phyloP scores from a whole-genome alignment of 352 stramenopile species.

The Phytophthora sp. region DNA sequence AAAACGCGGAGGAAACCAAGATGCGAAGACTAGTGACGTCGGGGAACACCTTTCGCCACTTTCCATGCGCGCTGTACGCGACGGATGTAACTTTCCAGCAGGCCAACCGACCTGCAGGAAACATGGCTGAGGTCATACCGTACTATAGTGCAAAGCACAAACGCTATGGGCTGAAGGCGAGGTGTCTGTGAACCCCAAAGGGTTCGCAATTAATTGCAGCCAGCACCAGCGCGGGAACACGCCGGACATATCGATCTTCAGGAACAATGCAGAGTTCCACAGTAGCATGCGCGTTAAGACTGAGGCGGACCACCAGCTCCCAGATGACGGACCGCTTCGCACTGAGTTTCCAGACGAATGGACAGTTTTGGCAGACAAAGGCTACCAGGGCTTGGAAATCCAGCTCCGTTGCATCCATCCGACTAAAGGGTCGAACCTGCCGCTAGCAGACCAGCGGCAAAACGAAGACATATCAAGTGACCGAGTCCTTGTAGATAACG shows the following conservation, averaged over 20 bases:
- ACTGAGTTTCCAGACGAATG: not conserved
- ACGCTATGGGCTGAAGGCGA: constrained; percentile 1
- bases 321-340: not conserved
- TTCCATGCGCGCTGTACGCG: not conserved
- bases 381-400: not conserved
- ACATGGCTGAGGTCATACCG: not conserved
- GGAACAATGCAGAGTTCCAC: not conserved
- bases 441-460: not conserved
- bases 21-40: not conserved
- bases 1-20: not conserved
- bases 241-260: not conserved
- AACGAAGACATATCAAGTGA: constrained; percentile 8
- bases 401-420: constrained; percentile 3
- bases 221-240: not conserved
- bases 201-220: constrained; percentile 2
- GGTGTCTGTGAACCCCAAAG: not conserved
- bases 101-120: not conserved
- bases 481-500: not conserved
- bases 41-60: not conserved
- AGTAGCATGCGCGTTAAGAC: not conserved
- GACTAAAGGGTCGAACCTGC: not conserved
- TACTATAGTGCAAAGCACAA: constrained; percentile 2
- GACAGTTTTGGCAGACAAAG: not conserved
- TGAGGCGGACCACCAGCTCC: not conserved
- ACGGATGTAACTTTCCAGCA: constrained; percentile 4